phyloP scores from a whole-genome alignment of 148 eudicot species.

The Bassia scoparia region DNA sequence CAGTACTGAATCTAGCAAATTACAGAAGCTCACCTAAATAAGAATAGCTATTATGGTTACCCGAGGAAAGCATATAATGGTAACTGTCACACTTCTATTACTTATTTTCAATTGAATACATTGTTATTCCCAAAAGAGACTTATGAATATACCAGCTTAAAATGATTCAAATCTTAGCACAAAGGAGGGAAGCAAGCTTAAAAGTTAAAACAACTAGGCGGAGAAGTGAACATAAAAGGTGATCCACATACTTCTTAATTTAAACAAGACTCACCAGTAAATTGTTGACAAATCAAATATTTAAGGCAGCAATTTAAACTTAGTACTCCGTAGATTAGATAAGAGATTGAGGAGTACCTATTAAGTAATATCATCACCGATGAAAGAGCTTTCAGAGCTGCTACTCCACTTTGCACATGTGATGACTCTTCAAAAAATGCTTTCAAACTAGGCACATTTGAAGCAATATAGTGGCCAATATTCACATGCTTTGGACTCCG shows the following conservation, averaged over 20 bases:
- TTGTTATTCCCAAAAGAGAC: not conserved
- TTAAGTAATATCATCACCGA: conserved; percentile 67
- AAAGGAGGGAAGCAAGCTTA: not conserved
- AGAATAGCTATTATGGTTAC: not conserved
- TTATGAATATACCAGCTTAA: not conserved
- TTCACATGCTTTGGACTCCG: conserved; percentile 60
- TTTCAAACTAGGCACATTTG: conserved; percentile 70
- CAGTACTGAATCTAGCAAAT: not conserved
- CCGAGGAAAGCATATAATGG: not conserved
- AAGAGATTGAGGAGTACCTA: conserved; percentile 40
- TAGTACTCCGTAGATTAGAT: not conserved
- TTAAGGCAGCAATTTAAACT: not conserved
- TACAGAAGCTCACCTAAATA: not conserved
- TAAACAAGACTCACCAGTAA: not conserved
- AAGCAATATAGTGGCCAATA: conserved; percentile 61
- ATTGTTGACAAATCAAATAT: not conserved
- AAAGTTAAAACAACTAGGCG: not conserved
- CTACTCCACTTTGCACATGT: conserved; percentile 42
- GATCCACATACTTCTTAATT: not conserved
- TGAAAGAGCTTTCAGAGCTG: conserved; percentile 67
- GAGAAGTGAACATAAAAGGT: not conserved
- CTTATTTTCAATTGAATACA: not conserved
- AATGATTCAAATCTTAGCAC: not conserved
- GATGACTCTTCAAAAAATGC: conserved; percentile 46
- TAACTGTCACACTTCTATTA: not conserved